These are phyloP conservation scores for Lipomyces yamadae DNA, from an alignment of 805 yeast species.

Conservation along the genomic window DNA sequence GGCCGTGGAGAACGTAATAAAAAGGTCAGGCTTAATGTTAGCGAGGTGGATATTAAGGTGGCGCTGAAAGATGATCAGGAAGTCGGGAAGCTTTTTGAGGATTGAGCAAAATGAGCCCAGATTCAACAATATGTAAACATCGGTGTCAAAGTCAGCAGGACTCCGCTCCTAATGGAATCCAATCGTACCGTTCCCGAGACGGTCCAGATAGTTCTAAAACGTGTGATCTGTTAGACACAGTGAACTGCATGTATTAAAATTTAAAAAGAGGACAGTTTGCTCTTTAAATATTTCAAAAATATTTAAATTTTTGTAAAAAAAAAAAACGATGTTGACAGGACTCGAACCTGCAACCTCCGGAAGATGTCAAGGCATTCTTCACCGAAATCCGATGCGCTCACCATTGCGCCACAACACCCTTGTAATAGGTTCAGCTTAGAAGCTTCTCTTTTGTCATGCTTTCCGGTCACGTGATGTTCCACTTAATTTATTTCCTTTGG, in stretches of 20 bases:
- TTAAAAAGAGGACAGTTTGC: too few relatives aligned
- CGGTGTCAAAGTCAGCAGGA: too few relatives aligned
- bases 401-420: constrained; percentile 44
- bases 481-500: too few relatives aligned
- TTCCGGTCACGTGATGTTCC: too few relatives aligned
- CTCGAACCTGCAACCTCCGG: constrained; percentile 44
- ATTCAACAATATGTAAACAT: background rate
- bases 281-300: too few relatives aligned
- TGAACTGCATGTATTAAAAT: too few relatives aligned
- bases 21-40: constrained; percentile 65
- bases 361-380: constrained; percentile 21
- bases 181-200: too few relatives aligned
- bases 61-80: constrained; percentile 51
- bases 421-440: background rate
- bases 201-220: too few relatives aligned
- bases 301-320: background rate
- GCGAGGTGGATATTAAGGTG: constrained; percentile 69
- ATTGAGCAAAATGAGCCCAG: background rate
- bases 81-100: constrained; percentile 28
- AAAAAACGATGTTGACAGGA: constrained; percentile 40
- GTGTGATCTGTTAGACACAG: too few relatives aligned
- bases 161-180: too few relatives aligned
- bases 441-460: too few relatives aligned
- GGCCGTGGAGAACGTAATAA: constrained; percentile 70
- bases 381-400: constrained; percentile 45